Evolutionary conservation across 2,329 filamentous ascomycete genomes (phyloP).

Genomic region (Aspergillus pseudotamarii): DNA sequence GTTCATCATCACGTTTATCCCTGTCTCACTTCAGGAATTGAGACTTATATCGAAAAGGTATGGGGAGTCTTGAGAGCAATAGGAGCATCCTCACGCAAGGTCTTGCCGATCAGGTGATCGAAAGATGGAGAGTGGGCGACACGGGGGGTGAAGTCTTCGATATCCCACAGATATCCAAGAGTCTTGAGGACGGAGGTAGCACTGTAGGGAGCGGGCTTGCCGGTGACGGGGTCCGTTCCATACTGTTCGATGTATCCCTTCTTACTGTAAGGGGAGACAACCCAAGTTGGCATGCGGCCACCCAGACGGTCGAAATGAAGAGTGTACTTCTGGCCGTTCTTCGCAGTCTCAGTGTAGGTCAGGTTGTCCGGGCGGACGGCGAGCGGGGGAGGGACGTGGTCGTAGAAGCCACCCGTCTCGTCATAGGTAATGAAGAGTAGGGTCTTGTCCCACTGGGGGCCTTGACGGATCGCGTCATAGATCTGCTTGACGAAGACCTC

Average conservation of each 20-base stretch:
- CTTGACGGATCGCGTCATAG: slow-evolving; percentile 39
- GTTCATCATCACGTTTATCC: background rate
- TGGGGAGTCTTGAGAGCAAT: background rate
- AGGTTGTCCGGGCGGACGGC: slow-evolving; percentile 37
- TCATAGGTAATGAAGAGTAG: slow-evolving; percentile 43
- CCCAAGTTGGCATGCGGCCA: slow-evolving; percentile 32
- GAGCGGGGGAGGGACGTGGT: slow-evolving; percentile 41
- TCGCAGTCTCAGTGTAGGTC: slow-evolving; percentile 36
- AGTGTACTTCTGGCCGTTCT: slow-evolving; percentile 30
- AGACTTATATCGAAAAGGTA: slow-evolving; percentile 1
- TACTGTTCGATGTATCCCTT: slow-evolving; percentile 37
- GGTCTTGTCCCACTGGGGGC: slow-evolving; percentile 39
- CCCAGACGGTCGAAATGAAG: slow-evolving; percentile 34
- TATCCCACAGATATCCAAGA: slow-evolving; percentile 39
- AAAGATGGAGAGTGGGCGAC: slow-evolving; percentile 32
- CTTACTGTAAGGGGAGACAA: slow-evolving; percentile 35
- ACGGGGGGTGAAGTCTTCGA: slow-evolving; percentile 35
- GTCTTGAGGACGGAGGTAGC: slow-evolving; percentile 33
- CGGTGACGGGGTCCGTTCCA: slow-evolving; percentile 24
- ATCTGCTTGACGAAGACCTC: slow-evolving; percentile 40
- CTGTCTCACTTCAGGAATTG: background rate
- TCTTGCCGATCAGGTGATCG: slow-evolving; percentile 30
- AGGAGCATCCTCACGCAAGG: slow-evolving; percentile 27
- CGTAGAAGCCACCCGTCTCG: slow-evolving; percentile 43
- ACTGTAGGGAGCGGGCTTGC: slow-evolving; percentile 30